Evolutionary conservation across 2,329 filamentous ascomycete species (phyloP), one percentile per base, ranked within the genome.

Genomic region (Aspergillus ochraceoroseus): DNA sequence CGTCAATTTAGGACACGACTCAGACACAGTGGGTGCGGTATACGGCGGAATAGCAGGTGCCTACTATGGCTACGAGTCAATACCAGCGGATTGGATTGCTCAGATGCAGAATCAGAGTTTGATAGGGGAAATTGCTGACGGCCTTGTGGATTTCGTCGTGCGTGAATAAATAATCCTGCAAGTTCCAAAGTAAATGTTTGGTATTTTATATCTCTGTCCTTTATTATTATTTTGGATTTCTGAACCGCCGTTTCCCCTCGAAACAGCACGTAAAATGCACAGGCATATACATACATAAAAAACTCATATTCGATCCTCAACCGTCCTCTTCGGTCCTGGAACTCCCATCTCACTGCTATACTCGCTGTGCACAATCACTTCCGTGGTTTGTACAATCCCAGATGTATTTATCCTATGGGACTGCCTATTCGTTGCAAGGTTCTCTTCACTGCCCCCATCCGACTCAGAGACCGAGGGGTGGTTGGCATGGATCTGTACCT

Each of bases 21-120:
- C 67, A 7, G 69, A 72, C 52, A 70, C 67, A 1, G 65, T 67
- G 7, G 68, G 62, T 11, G 67, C 68, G 2, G 61, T 70, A 23
- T 70, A 68, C 53, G 69, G 68, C 2, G 66, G 65, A 3, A 39
- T 71, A 13, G 67, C 66, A 2, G 67, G 67, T 0, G 59, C 61
- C 2, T 70, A 59, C 46, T 69, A 70, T 55, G 67, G 62, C 2
- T 32, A 57, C 22, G 62, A 60, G 6, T 46, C 41, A 3, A 62
- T 66, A 15, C 61, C 64, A 8, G 8, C 22, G n/a, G 39, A 56
- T 39, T 62, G 63, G 61, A 27, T 59, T 15, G 42, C 49, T 2
- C 49, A 48, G 2, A 49, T 65, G 47, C 46, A 55, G 44, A 59
- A 52, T 15, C 41, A 43, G 28, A 23, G 19, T 4, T 9, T 41